These are phyloP conservation scores for Euphorbia peplus DNA, from an alignment of 345 rosid species.

Conservation along the genomic window DNA sequence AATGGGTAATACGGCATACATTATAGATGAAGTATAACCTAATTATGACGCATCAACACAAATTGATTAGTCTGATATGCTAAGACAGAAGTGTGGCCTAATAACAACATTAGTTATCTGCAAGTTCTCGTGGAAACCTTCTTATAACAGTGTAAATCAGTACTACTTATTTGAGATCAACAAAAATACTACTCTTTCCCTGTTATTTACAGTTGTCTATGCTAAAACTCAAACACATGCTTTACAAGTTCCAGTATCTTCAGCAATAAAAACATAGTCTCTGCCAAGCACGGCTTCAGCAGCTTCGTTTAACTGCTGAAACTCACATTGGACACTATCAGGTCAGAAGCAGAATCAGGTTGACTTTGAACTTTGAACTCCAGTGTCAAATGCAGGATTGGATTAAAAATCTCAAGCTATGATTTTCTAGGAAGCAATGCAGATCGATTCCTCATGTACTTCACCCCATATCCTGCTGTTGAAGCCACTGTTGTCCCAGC, in stretches of 20 bases:
- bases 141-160: no score
- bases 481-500: conserved; percentile 76
- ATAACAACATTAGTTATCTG: no score
- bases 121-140: no score
- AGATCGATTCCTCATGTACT: conserved; percentile 53
- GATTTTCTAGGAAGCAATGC: conserved; percentile 34
- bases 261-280: neutral
- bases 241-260: neutral
- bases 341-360: no score
- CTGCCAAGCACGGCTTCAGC: neutral
- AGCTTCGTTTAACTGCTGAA: neutral
- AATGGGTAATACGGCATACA: no score
- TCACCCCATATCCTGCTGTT: conserved; percentile 73
- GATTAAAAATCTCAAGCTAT: conserved; percentile 18
- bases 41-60: no score
- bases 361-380: no score
- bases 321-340: neutral
- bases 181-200: neutral
- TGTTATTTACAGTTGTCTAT: neutral
- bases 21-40: no score
- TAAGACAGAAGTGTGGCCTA: no score
- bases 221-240: neutral
- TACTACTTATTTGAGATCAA: neutral
- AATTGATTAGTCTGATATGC: no score
- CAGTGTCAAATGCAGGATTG: no score